Percentiles rank a stretch among this genome's conserved stretches.
These are phyloP conservation scores for Kodamaea ohmeri DNA, from an alignment of 1,139 yeast species.

Conservation along the genomic window DNA sequence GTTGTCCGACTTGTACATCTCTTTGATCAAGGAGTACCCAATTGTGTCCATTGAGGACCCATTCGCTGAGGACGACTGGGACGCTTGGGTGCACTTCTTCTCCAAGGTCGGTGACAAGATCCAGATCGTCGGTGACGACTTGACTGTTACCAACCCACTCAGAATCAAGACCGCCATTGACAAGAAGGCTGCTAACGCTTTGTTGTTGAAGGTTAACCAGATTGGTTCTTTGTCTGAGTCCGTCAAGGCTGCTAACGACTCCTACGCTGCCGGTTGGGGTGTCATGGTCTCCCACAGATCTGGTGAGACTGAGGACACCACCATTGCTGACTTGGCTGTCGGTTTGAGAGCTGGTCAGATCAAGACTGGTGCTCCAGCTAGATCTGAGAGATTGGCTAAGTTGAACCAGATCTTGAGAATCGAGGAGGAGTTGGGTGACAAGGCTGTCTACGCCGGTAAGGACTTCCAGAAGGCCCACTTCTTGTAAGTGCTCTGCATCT, in stretches of 20 bases:
- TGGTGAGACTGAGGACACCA: constrained; percentile 98
- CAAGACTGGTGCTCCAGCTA: constrained; percentile 99
- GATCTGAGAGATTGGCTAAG: constrained; percentile 98
- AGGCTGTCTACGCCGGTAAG: constrained; percentile 91
- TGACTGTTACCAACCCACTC: constrained; percentile 94
- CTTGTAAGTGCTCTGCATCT: constrained; percentile 15
- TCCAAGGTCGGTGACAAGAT: constrained; percentile 61
- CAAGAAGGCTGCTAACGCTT: constrained; percentile 89
- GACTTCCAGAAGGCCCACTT: constrained; percentile 59
- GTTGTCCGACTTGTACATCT: constrained; percentile 78
- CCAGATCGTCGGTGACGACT: constrained; percentile 95
- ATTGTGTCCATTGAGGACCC: constrained; percentile 97
- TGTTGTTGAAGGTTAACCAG: constrained; percentile 94
- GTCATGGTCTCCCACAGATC: constrained; percentile 98
- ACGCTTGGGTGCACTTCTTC: constrained; percentile 88
- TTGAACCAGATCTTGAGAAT: constrained; percentile 95
- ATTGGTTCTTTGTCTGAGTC: constrained; percentile 91
- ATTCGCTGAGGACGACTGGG: constrained; percentile 99
- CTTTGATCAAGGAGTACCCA: constrained; percentile 84
- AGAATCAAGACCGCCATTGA: constrained; percentile 94
- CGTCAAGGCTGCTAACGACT: constrained; percentile 87
- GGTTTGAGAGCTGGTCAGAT: constrained; percentile 97
- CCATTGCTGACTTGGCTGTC: constrained; percentile 94
- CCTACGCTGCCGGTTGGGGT: constrained; percentile 94
- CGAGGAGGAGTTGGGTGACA: constrained; percentile 95